Conservation (phyloP, 2,329 filamentous ascomycete species). For the Sodiomyces alkalinus region DNA sequence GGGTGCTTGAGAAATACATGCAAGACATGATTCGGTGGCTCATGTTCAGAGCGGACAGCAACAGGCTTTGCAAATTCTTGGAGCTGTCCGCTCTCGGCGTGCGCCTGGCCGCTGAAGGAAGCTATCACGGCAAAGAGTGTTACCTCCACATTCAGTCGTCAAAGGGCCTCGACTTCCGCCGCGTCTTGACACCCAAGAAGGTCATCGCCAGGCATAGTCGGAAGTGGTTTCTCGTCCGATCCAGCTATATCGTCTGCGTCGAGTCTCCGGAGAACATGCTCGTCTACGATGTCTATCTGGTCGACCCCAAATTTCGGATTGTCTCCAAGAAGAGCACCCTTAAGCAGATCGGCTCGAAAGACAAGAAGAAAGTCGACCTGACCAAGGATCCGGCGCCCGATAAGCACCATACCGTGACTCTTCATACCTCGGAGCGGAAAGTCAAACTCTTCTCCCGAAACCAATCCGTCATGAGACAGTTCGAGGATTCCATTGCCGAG, state of each 20-base stretch:
- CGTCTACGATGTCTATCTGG: slow-evolving; percentile 96
- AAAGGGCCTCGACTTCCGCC: slow-evolving; percentile 75
- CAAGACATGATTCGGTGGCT: slow-evolving; percentile 91
- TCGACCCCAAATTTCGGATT: slow-evolving; percentile 76
- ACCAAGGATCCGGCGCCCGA: slow-evolving; percentile 19
- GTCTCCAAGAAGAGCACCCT: slow-evolving; percentile 53
- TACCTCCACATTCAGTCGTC: slow-evolving; percentile 83
- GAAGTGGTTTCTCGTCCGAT: slow-evolving; percentile 96
- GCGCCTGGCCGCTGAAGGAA: slow-evolving; percentile 83
- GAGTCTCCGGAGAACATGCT: slow-evolving; percentile 98
- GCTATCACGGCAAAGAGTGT: slow-evolving; percentile 96
- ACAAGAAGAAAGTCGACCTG: slow-evolving; percentile 37
- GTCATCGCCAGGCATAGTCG: slow-evolving; percentile 72
- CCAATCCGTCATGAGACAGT: slow-evolving; percentile 77
- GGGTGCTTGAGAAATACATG: slow-evolving; percentile 76
- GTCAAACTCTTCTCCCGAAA: slow-evolving; percentile 84
- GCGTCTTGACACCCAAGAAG: slow-evolving; percentile 62
- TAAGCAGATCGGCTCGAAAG: slow-evolving; percentile 38
- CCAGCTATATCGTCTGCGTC: slow-evolving; percentile 97
- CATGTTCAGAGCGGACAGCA: slow-evolving; percentile 93
- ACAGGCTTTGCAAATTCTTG: slow-evolving; percentile 86
- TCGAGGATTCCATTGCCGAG: slow-evolving; percentile 78
- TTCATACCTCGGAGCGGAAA: slow-evolving; percentile 86
- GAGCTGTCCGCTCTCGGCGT: slow-evolving; percentile 91
- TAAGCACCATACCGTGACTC: slow-evolving; percentile 70